These are phyloP conservation scores for Onygenales sp. DNA, from an alignment of 2,329 filamentous ascomycete species.

Conservation along the genomic window DNA sequence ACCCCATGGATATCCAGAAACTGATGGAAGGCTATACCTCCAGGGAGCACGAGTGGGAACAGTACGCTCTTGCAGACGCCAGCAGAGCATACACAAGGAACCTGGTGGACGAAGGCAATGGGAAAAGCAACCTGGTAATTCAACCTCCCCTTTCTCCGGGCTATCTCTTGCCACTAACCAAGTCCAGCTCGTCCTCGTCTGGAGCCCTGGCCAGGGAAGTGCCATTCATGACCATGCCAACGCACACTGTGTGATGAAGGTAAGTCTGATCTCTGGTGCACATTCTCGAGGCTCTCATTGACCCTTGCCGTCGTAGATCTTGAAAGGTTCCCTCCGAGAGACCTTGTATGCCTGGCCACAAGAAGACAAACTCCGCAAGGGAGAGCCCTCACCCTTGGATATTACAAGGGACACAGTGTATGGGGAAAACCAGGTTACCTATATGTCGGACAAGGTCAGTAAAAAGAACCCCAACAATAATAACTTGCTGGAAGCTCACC, in stretches of 20 bases:
- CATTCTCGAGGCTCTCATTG: not conserved
- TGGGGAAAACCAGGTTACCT: constrained; percentile 64
- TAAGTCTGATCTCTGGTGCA: constrained; percentile 12
- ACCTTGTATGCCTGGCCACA: constrained; percentile 68
- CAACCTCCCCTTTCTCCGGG: constrained; percentile 1
- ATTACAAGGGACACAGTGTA: constrained; percentile 61
- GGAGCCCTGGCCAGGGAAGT: constrained; percentile 74
- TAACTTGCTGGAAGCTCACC: not conserved
- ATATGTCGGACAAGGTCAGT: constrained; percentile 68
- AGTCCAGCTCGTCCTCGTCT: constrained; percentile 70
- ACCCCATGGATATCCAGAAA: constrained; percentile 59
- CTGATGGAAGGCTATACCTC: constrained; percentile 70
- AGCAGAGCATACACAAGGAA: constrained; percentile 73
- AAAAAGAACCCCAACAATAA: not conserved
- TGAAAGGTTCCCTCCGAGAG: constrained; percentile 70
- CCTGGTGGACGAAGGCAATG: constrained; percentile 82
- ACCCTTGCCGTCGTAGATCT: constrained; percentile 42
- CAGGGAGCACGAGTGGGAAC: constrained; percentile 58
- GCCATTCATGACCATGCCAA: constrained; percentile 84
- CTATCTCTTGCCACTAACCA: constrained; percentile 2
- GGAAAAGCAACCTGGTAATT: constrained; percentile 62
- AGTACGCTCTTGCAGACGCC: constrained; percentile 64
- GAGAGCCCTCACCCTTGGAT: constrained; percentile 44
- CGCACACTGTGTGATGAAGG: constrained; percentile 85
- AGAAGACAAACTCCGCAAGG: constrained; percentile 35